These are phyloP conservation scores for Lithocarpus polystachyus DNA, from an alignment of 306 rosid genomes.

Conservation along the genomic window DNA sequence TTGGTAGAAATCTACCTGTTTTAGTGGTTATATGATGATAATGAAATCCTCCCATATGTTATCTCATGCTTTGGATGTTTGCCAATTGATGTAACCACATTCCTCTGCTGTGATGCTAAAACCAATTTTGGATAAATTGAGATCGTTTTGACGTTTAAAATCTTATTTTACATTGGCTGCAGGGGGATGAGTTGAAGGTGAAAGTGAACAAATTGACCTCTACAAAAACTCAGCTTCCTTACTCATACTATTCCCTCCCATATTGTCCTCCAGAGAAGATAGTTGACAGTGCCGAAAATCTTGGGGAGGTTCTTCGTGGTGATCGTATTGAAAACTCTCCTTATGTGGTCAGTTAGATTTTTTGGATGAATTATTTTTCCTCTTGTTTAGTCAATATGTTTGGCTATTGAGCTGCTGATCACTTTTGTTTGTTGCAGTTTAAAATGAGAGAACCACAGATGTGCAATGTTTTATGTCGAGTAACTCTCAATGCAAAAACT, in stretches of 20 bases:
- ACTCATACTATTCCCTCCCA: constrained; percentile 73
- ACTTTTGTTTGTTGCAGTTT: constrained; percentile 47
- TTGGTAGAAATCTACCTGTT: not conserved
- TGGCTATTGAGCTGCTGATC: constrained; percentile 18
- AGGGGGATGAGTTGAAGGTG: constrained; percentile 72
- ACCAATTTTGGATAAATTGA: not conserved
- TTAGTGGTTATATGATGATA: not conserved
- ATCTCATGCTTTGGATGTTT: not conserved
- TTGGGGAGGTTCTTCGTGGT: constrained; percentile 94
- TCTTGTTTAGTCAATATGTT: not conserved
- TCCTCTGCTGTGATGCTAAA: not conserved
- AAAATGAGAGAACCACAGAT: constrained; percentile 89
- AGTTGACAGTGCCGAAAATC: constrained; percentile 90
- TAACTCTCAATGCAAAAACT: constrained; percentile 54
- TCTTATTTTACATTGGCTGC: constrained; percentile 34
- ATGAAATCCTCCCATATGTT: not conserved
- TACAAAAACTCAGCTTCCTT: constrained; percentile 87
- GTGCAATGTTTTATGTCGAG: constrained; percentile 71
- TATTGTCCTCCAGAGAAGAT: constrained; percentile 69
- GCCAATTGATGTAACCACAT: not conserved
- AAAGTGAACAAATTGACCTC: constrained; percentile 89
- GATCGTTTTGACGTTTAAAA: not conserved
- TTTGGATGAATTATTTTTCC: not conserved
- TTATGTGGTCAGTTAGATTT: constrained; percentile 51
- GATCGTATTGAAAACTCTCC: constrained; percentile 91